Evolutionary conservation across 176 grass and related monocot species (phyloP).

Genomic region (Carex kokanica): DNA sequence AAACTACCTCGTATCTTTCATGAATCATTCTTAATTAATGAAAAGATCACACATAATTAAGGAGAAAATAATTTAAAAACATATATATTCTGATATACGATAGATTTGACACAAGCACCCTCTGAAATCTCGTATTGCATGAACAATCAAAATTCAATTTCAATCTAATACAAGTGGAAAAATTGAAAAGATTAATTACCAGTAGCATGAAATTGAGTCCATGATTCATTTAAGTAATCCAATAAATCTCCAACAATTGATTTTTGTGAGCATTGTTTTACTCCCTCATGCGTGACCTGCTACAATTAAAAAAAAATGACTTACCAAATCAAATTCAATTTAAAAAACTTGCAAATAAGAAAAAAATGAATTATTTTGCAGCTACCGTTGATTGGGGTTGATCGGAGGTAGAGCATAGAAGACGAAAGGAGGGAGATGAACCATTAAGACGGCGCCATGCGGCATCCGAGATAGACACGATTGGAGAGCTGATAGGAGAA

Average conservation of each 20-base stretch:
- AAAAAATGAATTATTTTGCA: not conserved
- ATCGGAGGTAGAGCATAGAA: slow-evolving; percentile 38
- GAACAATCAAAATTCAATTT: not conserved
- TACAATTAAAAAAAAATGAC: not conserved
- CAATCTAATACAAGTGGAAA: not conserved
- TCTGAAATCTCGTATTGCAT: slow-evolving; percentile 2
- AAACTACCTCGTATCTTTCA: not conserved
- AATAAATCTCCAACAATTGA: slow-evolving; percentile 81
- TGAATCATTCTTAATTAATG: not conserved
- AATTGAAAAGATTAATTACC: slow-evolving; percentile 25
- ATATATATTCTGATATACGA: not conserved
- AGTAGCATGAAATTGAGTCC: slow-evolving; percentile 98
- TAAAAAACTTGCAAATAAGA: not conserved
- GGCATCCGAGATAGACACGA: not conserved
- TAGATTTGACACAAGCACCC: not conserved
- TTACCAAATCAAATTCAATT: not conserved
- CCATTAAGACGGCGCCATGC: not conserved
- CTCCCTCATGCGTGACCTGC: not conserved
- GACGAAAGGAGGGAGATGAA: slow-evolving; percentile 8
- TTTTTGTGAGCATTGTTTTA: slow-evolving; percentile 8
- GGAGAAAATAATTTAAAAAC: not conserved
- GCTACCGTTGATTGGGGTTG: not conserved
- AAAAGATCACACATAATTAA: not conserved
- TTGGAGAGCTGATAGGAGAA: not conserved
- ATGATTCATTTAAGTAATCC: slow-evolving; percentile 97